A percentile compares a stretch with the other conserved stretches of the same genome.
These are phyloP conservation scores for Tilletia setariae DNA, from an alignment of 1,284 basidiomycete genomes.

Conservation along the genomic window DNA sequence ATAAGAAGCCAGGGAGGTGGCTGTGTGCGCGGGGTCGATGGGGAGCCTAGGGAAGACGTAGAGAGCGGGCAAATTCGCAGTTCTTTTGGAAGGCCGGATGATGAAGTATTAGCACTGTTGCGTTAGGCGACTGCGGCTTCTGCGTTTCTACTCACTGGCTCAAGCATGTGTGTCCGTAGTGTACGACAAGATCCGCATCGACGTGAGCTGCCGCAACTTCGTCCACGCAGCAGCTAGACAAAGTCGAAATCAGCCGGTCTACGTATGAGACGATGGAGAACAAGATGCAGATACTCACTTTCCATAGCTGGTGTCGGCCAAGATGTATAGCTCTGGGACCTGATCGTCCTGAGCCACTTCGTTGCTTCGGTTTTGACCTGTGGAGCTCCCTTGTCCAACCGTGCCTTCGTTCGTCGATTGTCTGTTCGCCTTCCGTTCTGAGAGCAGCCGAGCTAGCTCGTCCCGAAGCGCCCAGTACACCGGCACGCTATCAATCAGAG, in stretches of 20 bases:
- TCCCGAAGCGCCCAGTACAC: conserved; percentile 72
- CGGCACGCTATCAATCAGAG: conserved; percentile 79
- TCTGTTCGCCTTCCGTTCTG: background rate
- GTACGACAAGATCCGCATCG: conserved; percentile 84
- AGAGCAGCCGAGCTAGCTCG: conserved; percentile 56
- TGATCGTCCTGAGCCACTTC: background rate
- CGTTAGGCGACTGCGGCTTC: background rate
- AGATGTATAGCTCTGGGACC: conserved; percentile 68
- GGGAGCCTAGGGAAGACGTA: conserved; percentile 74
- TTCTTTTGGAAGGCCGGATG: conserved; percentile 57
- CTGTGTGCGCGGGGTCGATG: conserved; percentile 57
- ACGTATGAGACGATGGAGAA: background rate
- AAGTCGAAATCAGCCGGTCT: background rate
- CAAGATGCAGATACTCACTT: conserved; percentile 62
- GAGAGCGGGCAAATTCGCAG: conserved; percentile 75
- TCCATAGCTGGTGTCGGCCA: conserved; percentile 96
- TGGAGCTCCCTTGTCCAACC: conserved; percentile 18
- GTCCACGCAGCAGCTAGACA: conserved; percentile 85
- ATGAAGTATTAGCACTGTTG: background rate
- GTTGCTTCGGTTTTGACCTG: background rate
- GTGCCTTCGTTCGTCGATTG: conserved; percentile 27
- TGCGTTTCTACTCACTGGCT: conserved; percentile 55
- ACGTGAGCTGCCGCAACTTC: conserved; percentile 93
- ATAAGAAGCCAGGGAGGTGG: conserved; percentile 50
- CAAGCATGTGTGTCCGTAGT: conserved; percentile 96